Base-by-base conservation (phyloP, 345 rosid species). In the Luvunga scandens region DNA sequence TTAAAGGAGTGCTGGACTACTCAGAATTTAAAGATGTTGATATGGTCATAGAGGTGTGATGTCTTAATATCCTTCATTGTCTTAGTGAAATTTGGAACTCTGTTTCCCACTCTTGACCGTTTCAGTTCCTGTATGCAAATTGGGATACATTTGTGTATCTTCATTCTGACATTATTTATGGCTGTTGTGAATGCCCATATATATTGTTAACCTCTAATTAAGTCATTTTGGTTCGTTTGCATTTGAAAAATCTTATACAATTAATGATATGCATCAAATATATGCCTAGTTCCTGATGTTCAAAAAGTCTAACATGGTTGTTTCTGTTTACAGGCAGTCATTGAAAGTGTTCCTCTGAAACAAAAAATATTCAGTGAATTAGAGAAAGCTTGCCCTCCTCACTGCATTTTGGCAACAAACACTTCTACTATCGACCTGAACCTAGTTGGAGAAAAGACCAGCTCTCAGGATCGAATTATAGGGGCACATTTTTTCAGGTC, bases 401-500 rank as follows among this genome's bases (percentile, higher is more conserved):
- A 89, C 79, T 94, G 99, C 85, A 92, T 96, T 76, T 86, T 96
- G 87, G 98, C 99, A 56, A 85, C 95, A 70, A 96, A 96, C 65
- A 94, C 99, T 77, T 96, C 98, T 68, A 88, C 97, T 5, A 91
- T 94, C 55, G 97, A 92, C 85, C 90, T 96, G 70, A 86, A 91
- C 69, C 39, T 89, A 69, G 79, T 94, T 76, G 99, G 98, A 42
- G 92, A 91, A 79, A 94, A 90, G 84, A 91, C 88, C 50, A 88
- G 83, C 75, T 88, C 97, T 25, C 86, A 92, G 78, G 95, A 89
- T 82, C 97, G 97, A 68, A 90, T 96, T 42, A 82, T 96, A 79
- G 99, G 99, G 8, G 99, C 98, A 39, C 98, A 92, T 77, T 96
- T 96, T 90, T 96, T 96, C 92, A 96, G 99, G 99, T 92, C 77